A percentile compares a stretch with the other conserved stretches of the same genome.
Conservation (phyloP, 306 rosid species). For the barrel medic (Medicago truncatula) region DNA sequence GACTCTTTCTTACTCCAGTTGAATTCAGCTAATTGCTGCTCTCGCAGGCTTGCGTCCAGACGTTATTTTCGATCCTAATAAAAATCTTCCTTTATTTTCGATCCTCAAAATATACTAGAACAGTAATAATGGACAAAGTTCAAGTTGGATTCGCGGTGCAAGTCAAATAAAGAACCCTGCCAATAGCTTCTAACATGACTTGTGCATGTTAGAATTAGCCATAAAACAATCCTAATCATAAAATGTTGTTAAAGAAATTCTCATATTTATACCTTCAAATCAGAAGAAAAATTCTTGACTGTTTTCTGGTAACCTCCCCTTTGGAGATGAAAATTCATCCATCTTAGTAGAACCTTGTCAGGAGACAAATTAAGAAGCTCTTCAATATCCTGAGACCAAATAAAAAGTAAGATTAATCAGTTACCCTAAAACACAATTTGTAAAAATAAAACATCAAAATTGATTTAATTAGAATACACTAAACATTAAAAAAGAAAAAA, state of each 20-base stretch:
- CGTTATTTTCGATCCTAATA: too few species aligned
- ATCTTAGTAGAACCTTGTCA: slow-evolving; percentile 83
- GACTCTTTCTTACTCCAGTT: neutral
- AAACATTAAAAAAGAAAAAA: slow-evolving; percentile 9
- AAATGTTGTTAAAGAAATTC: slow-evolving; percentile 20
- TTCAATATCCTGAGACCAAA: slow-evolving; percentile 78
- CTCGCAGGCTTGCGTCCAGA: neutral
- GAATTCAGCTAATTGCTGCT: neutral
- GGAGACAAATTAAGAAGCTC: slow-evolving; percentile 94
- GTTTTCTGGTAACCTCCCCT: slow-evolving; percentile 85
- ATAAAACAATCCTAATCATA: neutral
- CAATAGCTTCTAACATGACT: too few species aligned
- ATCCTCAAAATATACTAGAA: neutral
- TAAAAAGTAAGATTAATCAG: slow-evolving; percentile 29
- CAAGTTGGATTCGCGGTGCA: neutral
- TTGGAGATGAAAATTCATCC: slow-evolving; percentile 98
- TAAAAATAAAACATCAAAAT: slow-evolving; percentile 11
- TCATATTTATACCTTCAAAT: slow-evolving; percentile 81
- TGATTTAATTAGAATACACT: slow-evolving; percentile 19
- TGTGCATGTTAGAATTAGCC: neutral
- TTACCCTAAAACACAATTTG: slow-evolving; percentile 15
- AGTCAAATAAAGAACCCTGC: neutral
- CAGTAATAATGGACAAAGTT: neutral
- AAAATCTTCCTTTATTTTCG: neutral
- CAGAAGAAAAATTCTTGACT: slow-evolving; percentile 84